Evolutionary conservation across 176 grass and related monocot species (phyloP).

Genomic region (Zoysia pacifica): DNA sequence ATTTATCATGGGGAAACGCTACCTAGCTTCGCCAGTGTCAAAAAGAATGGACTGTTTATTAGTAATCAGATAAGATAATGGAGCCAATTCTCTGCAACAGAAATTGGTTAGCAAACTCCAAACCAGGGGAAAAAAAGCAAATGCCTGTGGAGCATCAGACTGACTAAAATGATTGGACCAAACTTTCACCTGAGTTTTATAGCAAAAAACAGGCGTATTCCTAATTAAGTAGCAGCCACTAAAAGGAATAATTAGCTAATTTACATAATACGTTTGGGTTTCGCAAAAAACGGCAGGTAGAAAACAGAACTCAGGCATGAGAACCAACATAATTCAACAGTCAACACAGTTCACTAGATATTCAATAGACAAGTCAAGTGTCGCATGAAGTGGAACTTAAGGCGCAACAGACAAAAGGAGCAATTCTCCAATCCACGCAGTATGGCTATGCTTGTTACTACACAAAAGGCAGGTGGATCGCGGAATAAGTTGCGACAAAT

Average conservation of each 20-base stretch:
- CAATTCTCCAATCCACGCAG: neutral
- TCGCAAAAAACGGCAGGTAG: neutral
- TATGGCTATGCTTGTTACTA: neutral
- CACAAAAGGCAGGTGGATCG: neutral
- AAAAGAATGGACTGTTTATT: neutral
- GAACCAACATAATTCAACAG: neutral
- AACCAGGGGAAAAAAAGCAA: neutral
- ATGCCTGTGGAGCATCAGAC: neutral
- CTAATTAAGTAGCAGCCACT: neutral
- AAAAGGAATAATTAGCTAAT: neutral
- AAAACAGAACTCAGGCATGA: neutral
- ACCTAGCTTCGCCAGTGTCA: too few relatives aligned
- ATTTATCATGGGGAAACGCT: too few relatives aligned
- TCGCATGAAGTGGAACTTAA: neutral
- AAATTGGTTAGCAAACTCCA: neutral
- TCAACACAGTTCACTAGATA: neutral
- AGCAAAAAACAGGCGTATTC: conserved; percentile 6
- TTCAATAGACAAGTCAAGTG: neutral
- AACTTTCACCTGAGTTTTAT: neutral
- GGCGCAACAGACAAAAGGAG: neutral
- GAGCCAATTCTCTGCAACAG: neutral
- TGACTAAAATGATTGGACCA: neutral
- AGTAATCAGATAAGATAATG: neutral
- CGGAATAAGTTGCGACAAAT: neutral
- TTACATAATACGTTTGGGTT: neutral